These are phyloP conservation scores for Aspergillus ellipticus DNA, from an alignment of 495 filamentous ascomycete species.

Conservation along the genomic window DNA sequence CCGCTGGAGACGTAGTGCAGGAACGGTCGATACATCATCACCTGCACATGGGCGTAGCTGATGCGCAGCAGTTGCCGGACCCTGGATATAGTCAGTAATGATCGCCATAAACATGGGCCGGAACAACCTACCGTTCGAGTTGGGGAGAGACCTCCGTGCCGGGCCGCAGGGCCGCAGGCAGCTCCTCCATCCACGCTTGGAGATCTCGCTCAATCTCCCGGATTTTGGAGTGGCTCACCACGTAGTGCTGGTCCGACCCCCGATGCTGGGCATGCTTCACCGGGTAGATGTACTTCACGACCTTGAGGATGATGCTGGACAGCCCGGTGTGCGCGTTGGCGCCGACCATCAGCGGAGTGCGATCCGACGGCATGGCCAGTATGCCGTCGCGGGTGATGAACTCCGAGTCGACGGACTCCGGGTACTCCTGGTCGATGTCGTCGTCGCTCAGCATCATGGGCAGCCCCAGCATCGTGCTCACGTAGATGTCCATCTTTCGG, in stretches of 20 bases:
- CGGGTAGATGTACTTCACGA: conserved; percentile 87
- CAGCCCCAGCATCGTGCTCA: conserved; percentile 82
- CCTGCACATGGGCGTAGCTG: conserved; percentile 85
- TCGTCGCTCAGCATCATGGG: conserved; percentile 81
- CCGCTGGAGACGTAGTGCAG: conserved; percentile 86
- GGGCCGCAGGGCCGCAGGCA: conserved; percentile 72
- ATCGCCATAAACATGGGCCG: neutral
- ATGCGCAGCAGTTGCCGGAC: conserved; percentile 84
- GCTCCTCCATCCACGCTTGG: conserved; percentile 73
- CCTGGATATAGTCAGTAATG: conserved; percentile 37
- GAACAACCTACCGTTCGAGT: conserved; percentile 65
- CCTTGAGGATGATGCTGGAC: conserved; percentile 74
- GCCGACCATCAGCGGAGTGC: conserved; percentile 70
- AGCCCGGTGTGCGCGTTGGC: conserved; percentile 82
- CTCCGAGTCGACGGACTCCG: conserved; percentile 83
- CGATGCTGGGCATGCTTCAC: conserved; percentile 60
- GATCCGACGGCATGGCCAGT: conserved; percentile 66
- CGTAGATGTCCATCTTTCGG: conserved; percentile 91
- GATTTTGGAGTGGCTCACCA: conserved; percentile 84
- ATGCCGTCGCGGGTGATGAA: conserved; percentile 80
- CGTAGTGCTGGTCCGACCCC: conserved; percentile 62
- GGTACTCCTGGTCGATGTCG: conserved; percentile 88
- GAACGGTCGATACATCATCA: conserved; percentile 94
- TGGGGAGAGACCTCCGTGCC: conserved; percentile 69
- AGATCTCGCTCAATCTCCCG: conserved; percentile 88